These are phyloP conservation scores for Nakazawaea ishiwadae DNA, from an alignment of 805 yeast genomes.

Conservation along the genomic window DNA sequence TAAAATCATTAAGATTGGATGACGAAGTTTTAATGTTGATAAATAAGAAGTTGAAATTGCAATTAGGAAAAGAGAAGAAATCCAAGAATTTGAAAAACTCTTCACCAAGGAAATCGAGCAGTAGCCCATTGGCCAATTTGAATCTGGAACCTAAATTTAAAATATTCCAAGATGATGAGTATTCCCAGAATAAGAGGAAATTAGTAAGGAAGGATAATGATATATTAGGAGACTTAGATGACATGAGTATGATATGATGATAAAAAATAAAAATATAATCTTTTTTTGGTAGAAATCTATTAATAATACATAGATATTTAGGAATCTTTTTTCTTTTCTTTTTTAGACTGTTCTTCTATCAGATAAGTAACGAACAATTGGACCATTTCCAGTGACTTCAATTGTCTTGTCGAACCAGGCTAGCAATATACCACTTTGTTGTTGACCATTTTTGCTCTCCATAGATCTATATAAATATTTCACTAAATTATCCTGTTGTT, in stretches of 20 bases:
- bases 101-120: background rate
- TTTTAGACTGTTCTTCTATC: constrained; percentile 74
- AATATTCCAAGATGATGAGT: constrained; percentile 6
- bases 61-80: background rate
- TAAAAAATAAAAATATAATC: too few relatives aligned
- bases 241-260: background rate
- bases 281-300: too few relatives aligned
- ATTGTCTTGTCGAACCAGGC: constrained; percentile 92
- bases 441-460: constrained; percentile 72
- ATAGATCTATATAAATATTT: constrained; percentile 86
- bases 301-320: background rate
- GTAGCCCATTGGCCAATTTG: background rate
- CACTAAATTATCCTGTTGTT: constrained; percentile 71
- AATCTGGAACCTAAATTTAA: constrained; percentile 2
- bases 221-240: background rate
- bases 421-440: constrained; percentile 79
- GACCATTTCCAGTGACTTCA: constrained; percentile 81
- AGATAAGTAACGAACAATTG: constrained; percentile 78
- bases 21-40: constrained; percentile 8
- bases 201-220: background rate
- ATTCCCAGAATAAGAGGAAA: constrained; percentile 4
- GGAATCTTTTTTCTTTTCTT: background rate
- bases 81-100: constrained; percentile 1
- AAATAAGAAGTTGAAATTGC: constrained; percentile 2
- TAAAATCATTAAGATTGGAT: constrained; percentile 7